Conservation (phyloP, 108 stramenopile species). For the Aureococcus anophagefferens region DNA sequence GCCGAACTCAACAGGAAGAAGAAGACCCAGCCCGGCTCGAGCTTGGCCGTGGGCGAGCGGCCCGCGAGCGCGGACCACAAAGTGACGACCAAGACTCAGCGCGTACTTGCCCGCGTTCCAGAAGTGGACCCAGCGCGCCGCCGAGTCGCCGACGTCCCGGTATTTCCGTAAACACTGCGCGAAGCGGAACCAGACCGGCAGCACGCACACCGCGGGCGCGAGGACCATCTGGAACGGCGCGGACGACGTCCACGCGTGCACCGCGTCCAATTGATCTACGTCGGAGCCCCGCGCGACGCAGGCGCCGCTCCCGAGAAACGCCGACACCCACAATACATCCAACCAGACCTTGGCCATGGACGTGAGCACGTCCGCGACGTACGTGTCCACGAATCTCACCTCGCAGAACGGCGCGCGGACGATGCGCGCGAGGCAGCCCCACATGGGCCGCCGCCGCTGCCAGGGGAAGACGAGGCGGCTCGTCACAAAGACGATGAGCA, state of each 20-base stretch:
- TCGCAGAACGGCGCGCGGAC: slow-evolving; percentile 59
- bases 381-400: slow-evolving; percentile 71
- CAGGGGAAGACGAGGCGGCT: slow-evolving; percentile 63
- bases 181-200: slow-evolving; percentile 77
- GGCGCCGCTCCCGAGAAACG: slow-evolving; percentile 71
- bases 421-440: slow-evolving; percentile 58
- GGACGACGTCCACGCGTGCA: slow-evolving; percentile 38
- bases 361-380: slow-evolving; percentile 47
- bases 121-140: slow-evolving; percentile 64
- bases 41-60: slow-evolving; percentile 23
- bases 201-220: slow-evolving; percentile 62
- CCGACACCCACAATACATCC: slow-evolving; percentile 72
- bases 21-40: slow-evolving; percentile 65
- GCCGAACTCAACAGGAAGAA: slow-evolving; percentile 65
- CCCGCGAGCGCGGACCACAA: slow-evolving; percentile 28
- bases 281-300: slow-evolving; percentile 24
- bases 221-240: slow-evolving; percentile 63
- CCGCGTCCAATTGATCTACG: slow-evolving; percentile 2
- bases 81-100: slow-evolving; percentile 74
- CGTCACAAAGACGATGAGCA: slow-evolving; percentile 60
- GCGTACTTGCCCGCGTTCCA: slow-evolving; percentile 82
- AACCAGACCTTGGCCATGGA: slow-evolving; percentile 84
- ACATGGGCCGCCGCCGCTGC: slow-evolving; percentile 59
- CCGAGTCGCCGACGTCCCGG: slow-evolving; percentile 45
- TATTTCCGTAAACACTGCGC: slow-evolving; percentile 79